phyloP scores from a whole-genome alignment of 768 basidiomycete genomes.

The Leccinum incarnatum region DNA sequence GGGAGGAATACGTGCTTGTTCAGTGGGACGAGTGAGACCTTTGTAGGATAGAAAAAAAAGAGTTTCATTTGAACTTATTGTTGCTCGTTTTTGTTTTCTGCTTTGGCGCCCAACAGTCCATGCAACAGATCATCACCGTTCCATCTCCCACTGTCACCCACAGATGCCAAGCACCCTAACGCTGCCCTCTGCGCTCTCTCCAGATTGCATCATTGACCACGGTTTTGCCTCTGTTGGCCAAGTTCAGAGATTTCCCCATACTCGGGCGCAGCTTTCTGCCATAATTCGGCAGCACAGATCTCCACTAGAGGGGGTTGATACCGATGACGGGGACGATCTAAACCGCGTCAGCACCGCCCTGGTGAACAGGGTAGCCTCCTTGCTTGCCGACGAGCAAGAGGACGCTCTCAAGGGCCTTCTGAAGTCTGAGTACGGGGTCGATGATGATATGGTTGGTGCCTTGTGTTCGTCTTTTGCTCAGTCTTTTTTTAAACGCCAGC shows the following conservation, averaged over 20 bases:
- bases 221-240: slow-evolving; percentile 16
- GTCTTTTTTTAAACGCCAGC: slow-evolving; percentile 11
- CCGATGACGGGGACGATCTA: slow-evolving; percentile 56
- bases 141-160: slow-evolving; percentile 16
- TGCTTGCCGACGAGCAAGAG: slow-evolving; percentile 81
- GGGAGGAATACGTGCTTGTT: slow-evolving; percentile 70
- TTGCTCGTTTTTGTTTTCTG: slow-evolving; percentile 20
- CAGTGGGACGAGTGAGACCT: slow-evolving; percentile 65
- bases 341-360: slow-evolving; percentile 56
- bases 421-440: slow-evolving; percentile 65
- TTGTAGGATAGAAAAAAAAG: background rate
- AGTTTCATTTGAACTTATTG: slow-evolving; percentile 4
- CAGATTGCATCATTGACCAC: slow-evolving; percentile 17
- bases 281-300: slow-evolving; percentile 73
- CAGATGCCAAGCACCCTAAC: slow-evolving; percentile 27
- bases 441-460: slow-evolving; percentile 61
- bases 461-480: slow-evolving; percentile 7
- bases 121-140: slow-evolving; percentile 25
- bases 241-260: slow-evolving; percentile 67
- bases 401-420: slow-evolving; percentile 79
- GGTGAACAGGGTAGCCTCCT: slow-evolving; percentile 65
- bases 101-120: slow-evolving; percentile 20
- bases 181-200: slow-evolving; percentile 17
- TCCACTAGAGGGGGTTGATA: slow-evolving; percentile 50
- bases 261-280: slow-evolving; percentile 73